Evolutionary conservation across 2,329 filamentous ascomycete genomes (phyloP), one percentile per base, ranked within the genome.

Genomic region (Beauveria brongniartii): DNA sequence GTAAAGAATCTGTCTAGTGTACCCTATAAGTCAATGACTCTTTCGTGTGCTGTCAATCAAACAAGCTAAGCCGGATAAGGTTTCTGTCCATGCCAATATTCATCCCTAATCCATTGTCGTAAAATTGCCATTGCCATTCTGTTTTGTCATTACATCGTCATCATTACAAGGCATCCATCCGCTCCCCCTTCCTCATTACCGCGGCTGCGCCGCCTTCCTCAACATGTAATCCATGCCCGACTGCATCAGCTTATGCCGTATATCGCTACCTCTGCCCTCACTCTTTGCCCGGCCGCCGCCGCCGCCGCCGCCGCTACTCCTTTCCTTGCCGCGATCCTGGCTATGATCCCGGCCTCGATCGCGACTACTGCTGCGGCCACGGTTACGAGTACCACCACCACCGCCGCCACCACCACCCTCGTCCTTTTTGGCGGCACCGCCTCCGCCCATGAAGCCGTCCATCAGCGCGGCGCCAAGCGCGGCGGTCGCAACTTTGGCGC

Each of bases 391-490:
- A 3, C 46, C 14, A 6, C 54, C 44, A 12, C 34, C 12, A 12
- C 34, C 34, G 14, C 30, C 30, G 1, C 50, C 22, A 1, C 50
- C 34, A 26, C 48, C 48, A 1, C 28, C 56, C 2, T 69, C 67
- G 14, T 72, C 67, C 65, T 73, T 74, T 59, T 71, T 55, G 14
- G 14, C 34, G 20, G 10, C 44, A n/a, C 7, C 56, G 8, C 47
- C 40, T n/a, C 28, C 41, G 20, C 70, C 70, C 52, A 78, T 73
- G 37, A 81, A 75, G 0, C 78, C 77, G 61, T 81, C 78, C 44
- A 80, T 74, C 20, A 80, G 68, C 0, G 78, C 79, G 1, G 79
- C 79, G 20, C 78, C 78, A 1, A 82, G 62, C 2, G 79, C 79
- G 2, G 78, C 78, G 2, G 78, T 78, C 1, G 77, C 79, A 3